Evolutionary conservation across 495 filamentous ascomycete species (phyloP), one percentile per base, ranked within the genome.

Genomic region (Aspergillus sclerotiicarbonarius): DNA sequence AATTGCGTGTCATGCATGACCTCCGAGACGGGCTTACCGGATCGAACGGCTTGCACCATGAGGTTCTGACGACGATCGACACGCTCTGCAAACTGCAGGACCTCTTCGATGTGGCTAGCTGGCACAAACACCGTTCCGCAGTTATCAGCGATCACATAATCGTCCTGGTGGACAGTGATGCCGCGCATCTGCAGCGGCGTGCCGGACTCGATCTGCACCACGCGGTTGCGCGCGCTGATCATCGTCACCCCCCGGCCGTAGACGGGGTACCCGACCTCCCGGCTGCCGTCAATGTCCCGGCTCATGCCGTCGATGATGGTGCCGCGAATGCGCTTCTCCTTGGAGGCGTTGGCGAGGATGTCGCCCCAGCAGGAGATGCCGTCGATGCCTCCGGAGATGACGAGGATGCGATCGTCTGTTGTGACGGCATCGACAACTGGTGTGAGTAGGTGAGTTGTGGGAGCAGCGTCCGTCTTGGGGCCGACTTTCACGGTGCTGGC

Each of bases 221-320:
- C 0, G 0, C 60, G 63, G 53, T 66, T 66, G 3, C 60, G 53
- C 7, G 63, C 60, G 31, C 60, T 60, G 18, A 66, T 61, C 63
- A 62, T 62, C 0, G 63, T 62, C 30, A 62, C 60, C 0, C 63
- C 63, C 13, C 60, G 58, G n/a, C 63, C 60, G 54, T 62, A 66
- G 29, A 66, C 60, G 6, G 63, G 60, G 31, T 63, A 66, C 6
- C 45, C 43, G 18, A 56, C 43, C 0, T 61, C 60, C 3, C 60
- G 54, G 16, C 60, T 61, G 16, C 60, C 60, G 21, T 63, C 63
- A 19, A 63, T 66, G 20, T 66, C 60, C 6, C 63, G 63, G 48
- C 63, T 61, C 60, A 66, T 61, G 35, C 63, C 63, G 30, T 66
- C 60, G 54, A 66, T 66, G 58, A 66, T 54, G n/a, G 63, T 63